Percentiles rank a stretch among this genome's conserved stretches.
Evolutionary conservation across 2,329 filamentous ascomycete species (phyloP).

Genomic region (Coniochaeta sp.): DNA sequence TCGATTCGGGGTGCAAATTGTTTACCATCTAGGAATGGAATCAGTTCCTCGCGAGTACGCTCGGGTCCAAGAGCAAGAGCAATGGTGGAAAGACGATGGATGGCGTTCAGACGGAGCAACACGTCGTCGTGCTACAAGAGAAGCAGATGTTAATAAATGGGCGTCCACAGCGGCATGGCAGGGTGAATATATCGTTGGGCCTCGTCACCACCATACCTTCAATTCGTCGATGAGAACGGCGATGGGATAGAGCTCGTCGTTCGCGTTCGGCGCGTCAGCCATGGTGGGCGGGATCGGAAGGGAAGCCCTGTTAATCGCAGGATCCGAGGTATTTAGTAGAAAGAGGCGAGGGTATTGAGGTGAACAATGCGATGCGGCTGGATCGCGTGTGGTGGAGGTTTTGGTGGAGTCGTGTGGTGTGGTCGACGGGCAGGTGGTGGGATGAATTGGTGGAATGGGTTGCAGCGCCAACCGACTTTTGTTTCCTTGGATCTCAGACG

Average conservation of each 20-base stretch:
- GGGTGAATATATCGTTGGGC: background rate
- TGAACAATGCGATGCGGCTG: background rate
- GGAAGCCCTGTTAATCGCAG: background rate
- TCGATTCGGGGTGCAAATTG: slow-evolving; percentile 18
- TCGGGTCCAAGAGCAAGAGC: slow-evolving; percentile 92
- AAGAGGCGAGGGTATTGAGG: slow-evolving; percentile 4
- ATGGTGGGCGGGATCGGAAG: slow-evolving; percentile 41
- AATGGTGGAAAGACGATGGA: slow-evolving; percentile 96
- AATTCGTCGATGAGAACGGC: slow-evolving; percentile 99
- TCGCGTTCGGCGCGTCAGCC: slow-evolving; percentile 83
- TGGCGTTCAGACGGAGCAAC: slow-evolving; percentile 93
- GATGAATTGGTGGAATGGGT: background rate
- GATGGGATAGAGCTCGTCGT: slow-evolving; percentile 99
- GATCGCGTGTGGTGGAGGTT: background rate
- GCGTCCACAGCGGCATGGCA: background rate
- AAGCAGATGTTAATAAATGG: slow-evolving; percentile 18
- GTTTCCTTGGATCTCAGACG: background rate
- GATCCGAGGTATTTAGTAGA: background rate
- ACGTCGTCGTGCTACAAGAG: slow-evolving; percentile 86
- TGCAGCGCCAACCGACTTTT: slow-evolving; percentile 1
- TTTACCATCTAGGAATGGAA: slow-evolving; percentile 97
- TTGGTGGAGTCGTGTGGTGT: background rate
- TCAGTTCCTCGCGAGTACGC: slow-evolving; percentile 94
- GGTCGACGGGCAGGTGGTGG: background rate
- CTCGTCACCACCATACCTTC: slow-evolving; percentile 56